Evolutionary conservation across 139 green algal genomes (phyloP).

Genomic region (Tetraselmis chui): DNA sequence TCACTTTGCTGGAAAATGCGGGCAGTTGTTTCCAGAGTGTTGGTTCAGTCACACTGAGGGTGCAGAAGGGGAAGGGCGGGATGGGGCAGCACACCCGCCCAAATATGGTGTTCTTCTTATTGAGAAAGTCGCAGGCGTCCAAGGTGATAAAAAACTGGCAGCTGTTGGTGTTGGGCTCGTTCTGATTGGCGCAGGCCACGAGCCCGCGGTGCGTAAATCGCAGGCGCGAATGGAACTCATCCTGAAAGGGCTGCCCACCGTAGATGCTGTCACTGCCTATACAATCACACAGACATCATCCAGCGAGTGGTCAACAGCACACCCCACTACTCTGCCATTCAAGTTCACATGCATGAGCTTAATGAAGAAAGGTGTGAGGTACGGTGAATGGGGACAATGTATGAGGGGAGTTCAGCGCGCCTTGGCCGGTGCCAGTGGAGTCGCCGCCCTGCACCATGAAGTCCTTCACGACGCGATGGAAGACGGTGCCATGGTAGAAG

Average conservation of each 20-base stretch:
- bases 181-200: conserved; percentile 90
- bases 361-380: conserved; percentile 39
- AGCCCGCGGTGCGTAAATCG: conserved; percentile 85
- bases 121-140: conserved; percentile 61
- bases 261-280: conserved; percentile 69
- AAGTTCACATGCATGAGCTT: too few relatives aligned
- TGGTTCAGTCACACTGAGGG: not conserved
- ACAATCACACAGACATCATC: not conserved
- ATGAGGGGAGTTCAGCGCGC: too few relatives aligned
- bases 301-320: too few relatives aligned
- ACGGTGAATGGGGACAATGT: conserved; percentile 38
- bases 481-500: conserved; percentile 86
- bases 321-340: too few relatives aligned
- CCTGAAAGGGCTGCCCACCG: conserved; percentile 55
- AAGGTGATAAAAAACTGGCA: conserved; percentile 91
- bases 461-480: conserved; percentile 85
- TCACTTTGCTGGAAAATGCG: too few relatives aligned
- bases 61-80: not conserved
- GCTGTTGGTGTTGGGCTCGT: conserved; percentile 80
- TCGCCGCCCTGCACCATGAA: conserved; percentile 76
- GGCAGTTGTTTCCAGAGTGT: too few relatives aligned
- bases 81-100: conserved; percentile 33
- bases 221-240: conserved; percentile 89
- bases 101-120: conserved; percentile 91
- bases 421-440: conserved; percentile 60